A percentile compares a stretch with the other conserved stretches of the same genome.
phyloP scores from a whole-genome alignment of 495 filamentous ascomycete genomes.

The Hyphodiscus hymeniophilus region DNA sequence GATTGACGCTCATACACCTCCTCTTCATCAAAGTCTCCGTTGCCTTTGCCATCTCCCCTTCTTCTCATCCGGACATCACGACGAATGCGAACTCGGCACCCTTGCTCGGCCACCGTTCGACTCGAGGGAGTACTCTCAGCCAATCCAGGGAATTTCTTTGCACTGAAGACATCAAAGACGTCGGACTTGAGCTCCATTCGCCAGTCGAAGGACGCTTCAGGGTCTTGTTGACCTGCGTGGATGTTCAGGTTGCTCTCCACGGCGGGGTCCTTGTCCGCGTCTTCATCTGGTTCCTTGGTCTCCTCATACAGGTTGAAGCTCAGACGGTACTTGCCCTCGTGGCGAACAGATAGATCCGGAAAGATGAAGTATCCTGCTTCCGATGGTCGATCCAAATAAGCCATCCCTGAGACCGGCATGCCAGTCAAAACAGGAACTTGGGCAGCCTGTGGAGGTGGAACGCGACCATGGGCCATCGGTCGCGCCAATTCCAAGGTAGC shows the following conservation, averaged over 20 bases:
- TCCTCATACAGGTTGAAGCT: slow-evolving; percentile 92
- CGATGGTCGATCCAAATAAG: slow-evolving; percentile 84
- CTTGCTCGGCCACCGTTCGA: slow-evolving; percentile 89
- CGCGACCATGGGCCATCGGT: slow-evolving; percentile 73
- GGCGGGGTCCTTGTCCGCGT: slow-evolving; percentile 46
- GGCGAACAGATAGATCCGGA: slow-evolving; percentile 91
- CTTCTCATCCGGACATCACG: slow-evolving; percentile 96
- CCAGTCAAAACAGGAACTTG: slow-evolving; percentile 81
- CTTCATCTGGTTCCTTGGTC: slow-evolving; percentile 52
- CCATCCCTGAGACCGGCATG: slow-evolving; percentile 92
- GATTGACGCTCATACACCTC: slow-evolving; percentile 9
- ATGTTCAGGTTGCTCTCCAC: slow-evolving; percentile 25
- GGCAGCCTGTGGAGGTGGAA: slow-evolving; percentile 50
- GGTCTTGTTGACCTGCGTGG: slow-evolving; percentile 24
- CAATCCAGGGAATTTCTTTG: slow-evolving; percentile 97
- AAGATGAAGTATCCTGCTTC: slow-evolving; percentile 98
- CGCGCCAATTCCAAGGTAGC: slow-evolving; percentile 83
- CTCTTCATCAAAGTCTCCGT: slow-evolving; percentile 29
- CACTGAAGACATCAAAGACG: slow-evolving; percentile 86
- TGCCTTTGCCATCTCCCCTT: slow-evolving; percentile 50
- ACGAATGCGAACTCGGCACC: slow-evolving; percentile 91
- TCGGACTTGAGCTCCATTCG: slow-evolving; percentile 84
- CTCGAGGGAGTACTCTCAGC: slow-evolving; percentile 85
- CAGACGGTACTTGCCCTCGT: slow-evolving; percentile 85
- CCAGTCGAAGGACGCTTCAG: slow-evolving; percentile 21